phyloP scores from a whole-genome alignment of 306 rosid genomes.

The Prunus campanulata region DNA sequence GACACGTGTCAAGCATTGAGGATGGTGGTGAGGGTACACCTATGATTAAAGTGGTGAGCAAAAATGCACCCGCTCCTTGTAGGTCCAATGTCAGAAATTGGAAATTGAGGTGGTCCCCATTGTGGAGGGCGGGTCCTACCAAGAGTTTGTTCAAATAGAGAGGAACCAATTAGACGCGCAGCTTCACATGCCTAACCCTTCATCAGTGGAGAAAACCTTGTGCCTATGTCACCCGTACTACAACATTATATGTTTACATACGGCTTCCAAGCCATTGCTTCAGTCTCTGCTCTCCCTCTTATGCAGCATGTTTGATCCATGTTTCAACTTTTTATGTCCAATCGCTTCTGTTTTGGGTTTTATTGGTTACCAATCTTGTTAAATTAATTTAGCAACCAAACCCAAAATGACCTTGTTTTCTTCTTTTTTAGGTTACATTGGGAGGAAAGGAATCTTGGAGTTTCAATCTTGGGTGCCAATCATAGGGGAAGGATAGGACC shows the following conservation, averaged over 20 bases:
- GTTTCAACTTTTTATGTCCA: conserved; percentile 12
- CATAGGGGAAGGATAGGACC: too few relatives aligned
- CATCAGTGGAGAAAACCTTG: conserved; percentile 44
- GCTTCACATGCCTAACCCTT: conserved; percentile 45
- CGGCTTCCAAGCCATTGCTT: background rate
- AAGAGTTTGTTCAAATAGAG: conserved; percentile 36
- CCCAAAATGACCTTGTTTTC: background rate
- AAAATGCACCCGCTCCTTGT: conserved; percentile 6
- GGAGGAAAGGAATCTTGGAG: too few relatives aligned
- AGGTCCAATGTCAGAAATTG: conserved; percentile 26
- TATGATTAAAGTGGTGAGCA: too few relatives aligned
- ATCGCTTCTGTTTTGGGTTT: background rate
- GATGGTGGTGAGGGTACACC: too few relatives aligned
- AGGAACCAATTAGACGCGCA: conserved; percentile 38
- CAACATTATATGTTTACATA: background rate
- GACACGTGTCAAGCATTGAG: too few relatives aligned
- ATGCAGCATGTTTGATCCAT: background rate
- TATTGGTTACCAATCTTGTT: too few relatives aligned
- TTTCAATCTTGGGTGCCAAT: too few relatives aligned
- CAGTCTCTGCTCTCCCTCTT: conserved; percentile 6
- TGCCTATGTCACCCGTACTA: conserved; percentile 31
- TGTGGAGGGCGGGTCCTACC: conserved; percentile 37
- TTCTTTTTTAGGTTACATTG: too few relatives aligned
- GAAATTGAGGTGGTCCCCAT: conserved; percentile 34
- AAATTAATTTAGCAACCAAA: too few relatives aligned